phyloP scores from a whole-genome alignment of 805 yeast species.

The Vanderwaltozyma polyspora region DNA sequence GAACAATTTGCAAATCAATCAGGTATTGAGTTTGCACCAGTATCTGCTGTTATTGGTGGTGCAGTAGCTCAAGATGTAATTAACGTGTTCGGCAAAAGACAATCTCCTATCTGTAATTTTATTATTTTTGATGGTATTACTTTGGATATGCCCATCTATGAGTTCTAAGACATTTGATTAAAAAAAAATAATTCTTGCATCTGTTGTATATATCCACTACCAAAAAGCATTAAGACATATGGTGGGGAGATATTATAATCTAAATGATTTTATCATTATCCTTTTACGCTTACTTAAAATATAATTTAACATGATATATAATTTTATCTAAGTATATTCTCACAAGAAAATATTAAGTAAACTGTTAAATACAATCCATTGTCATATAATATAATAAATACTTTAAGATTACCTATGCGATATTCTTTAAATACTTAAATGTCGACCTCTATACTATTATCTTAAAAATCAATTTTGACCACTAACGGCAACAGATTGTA shows the following conservation, averaged over 20 bases:
- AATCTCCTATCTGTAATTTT: conserved; percentile 73
- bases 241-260: too few relatives aligned
- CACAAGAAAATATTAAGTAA: too few relatives aligned
- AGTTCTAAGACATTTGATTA: conserved; percentile 10
- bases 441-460: too few relatives aligned
- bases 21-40: conserved; percentile 63
- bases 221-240: background rate
- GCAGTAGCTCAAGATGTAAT: conserved; percentile 82
- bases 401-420: too few relatives aligned
- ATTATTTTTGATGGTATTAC: conserved; percentile 62
- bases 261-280: too few relatives aligned
- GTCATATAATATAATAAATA: too few relatives aligned
- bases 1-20: conserved; percentile 36
- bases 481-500: conserved; percentile 77
- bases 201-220: background rate
- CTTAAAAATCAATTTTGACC: conserved; percentile 8
- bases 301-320: too few relatives aligned
- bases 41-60: conserved; percentile 83
- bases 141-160: conserved; percentile 69
- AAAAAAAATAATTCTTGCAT: too few relatives aligned
- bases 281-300: too few relatives aligned
- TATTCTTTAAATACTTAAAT: too few relatives aligned
- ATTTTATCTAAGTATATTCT: too few relatives aligned
- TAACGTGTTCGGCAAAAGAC: conserved; percentile 64
- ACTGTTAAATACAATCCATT: too few relatives aligned